Evolutionary conservation across 306 rosid species (phyloP).

Genomic region (Sophora flavescens): DNA sequence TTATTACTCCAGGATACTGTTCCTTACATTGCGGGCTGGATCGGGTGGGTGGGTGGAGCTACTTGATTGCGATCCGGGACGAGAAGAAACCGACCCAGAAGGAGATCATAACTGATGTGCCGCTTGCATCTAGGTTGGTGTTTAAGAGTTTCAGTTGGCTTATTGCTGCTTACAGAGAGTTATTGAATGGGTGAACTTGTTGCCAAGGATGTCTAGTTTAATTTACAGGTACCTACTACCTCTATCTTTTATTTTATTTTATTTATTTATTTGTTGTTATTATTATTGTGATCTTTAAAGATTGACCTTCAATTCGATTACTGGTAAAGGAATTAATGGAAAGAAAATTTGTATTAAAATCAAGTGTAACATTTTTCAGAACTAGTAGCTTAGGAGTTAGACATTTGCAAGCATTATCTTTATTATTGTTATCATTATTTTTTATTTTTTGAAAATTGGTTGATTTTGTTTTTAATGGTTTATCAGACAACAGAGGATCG

Average conservation of each 20-base stretch:
- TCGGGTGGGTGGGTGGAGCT: conserved; percentile 99
- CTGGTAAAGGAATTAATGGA: no score
- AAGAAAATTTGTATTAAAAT: no score
- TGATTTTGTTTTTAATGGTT: not conserved
- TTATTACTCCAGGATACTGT: conserved; percentile 78
- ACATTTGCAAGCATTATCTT: no score
- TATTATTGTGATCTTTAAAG: no score
- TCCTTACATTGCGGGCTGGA: conserved; percentile 98
- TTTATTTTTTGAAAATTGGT: not conserved
- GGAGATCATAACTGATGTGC: conserved; percentile 96
- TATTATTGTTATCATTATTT: no score
- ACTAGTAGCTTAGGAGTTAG: no score
- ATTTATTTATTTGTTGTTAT: no score
- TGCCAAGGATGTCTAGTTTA: conserved; percentile 82
- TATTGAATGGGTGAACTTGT: conserved; percentile 81
- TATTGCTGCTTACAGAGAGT: conserved; percentile 91
- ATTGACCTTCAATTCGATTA: no score
- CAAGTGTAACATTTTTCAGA: no score
- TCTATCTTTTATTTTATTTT: no score
- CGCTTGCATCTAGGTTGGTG: conserved; percentile 72
- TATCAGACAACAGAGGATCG: not conserved
- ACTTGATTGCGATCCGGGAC: conserved; percentile 85
- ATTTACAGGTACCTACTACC: not conserved
- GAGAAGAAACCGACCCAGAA: conserved; percentile 93
- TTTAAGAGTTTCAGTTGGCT: conserved; percentile 97